Evolutionary conservation across 2,329 filamentous ascomycete genomes (phyloP).

Genomic region (Clarireedia monteithiana): DNA sequence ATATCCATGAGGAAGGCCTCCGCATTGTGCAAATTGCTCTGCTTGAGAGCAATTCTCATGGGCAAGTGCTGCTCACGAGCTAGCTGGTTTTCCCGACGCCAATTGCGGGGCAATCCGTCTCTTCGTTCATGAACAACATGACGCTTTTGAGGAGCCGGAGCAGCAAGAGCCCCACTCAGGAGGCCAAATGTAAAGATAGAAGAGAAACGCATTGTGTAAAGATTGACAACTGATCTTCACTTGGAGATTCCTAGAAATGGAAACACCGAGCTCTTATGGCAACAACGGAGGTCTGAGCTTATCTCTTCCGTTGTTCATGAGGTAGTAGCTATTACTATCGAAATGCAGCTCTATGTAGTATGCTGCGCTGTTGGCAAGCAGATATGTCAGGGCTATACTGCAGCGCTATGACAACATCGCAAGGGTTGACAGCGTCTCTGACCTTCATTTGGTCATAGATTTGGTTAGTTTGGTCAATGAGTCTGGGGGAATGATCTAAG

Average conservation of each 20-base stretch:
- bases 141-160: slow-evolving; percentile 5
- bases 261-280: slow-evolving; percentile 5
- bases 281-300: background rate
- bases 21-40: slow-evolving; percentile 37
- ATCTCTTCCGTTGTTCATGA: slow-evolving; percentile 1
- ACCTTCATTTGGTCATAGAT: background rate
- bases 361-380: background rate
- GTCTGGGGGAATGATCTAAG: background rate
- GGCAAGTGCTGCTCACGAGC: slow-evolving; percentile 10
- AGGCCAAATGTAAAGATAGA: slow-evolving; percentile 4
- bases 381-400: background rate
- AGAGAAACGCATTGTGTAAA: slow-evolving; percentile 7
- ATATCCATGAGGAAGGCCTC: slow-evolving; percentile 37
- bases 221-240: background rate
- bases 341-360: background rate
- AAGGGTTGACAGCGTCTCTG: background rate
- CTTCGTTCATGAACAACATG: slow-evolving; percentile 15
- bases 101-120: slow-evolving; percentile 7
- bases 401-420: background rate
- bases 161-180: slow-evolving; percentile 5
- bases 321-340: background rate
- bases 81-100: slow-evolving; percentile 8
- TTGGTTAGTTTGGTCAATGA: background rate
- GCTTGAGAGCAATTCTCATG: slow-evolving; percentile 35
- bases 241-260: background rate